A percentile compares a stretch with the other conserved stretches of the same genome.
These are phyloP conservation scores for Leishmania braziliensis DNA, from an alignment of 208 protist genomes.

Conservation along the genomic window DNA sequence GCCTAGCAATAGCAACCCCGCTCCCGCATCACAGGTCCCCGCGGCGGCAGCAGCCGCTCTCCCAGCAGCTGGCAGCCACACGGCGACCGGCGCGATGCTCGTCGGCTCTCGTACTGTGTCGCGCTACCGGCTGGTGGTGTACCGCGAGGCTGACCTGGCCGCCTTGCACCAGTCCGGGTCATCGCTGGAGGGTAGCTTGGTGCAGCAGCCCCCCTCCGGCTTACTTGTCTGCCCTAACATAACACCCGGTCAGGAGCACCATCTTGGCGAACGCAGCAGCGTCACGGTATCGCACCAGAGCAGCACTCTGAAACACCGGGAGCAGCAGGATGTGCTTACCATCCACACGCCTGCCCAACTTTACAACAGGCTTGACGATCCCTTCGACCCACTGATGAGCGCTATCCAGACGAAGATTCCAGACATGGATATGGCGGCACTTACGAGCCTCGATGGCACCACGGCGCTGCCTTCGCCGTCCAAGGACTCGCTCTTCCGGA, in stretches of 20 bases:
- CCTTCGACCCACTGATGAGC: not conserved
- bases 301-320: not conserved
- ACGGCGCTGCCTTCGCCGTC: not conserved
- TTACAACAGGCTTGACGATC: conserved; percentile 9
- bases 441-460: conserved; percentile 4
- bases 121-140: conserved; percentile 53
- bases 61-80: conserved; percentile 11
- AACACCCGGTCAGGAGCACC: not conserved
- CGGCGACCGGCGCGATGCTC: conserved; percentile 1
- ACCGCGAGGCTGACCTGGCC: conserved; percentile 35
- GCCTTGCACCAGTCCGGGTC: conserved; percentile 11
- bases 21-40: not conserved
- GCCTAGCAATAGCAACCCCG: not conserved
- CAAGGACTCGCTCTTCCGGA: conserved; percentile 26
- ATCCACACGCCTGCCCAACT: not conserved
- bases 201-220: conserved; percentile 16
- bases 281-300: not conserved
- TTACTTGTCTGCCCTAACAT: conserved; percentile 1
- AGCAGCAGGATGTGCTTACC: not conserved
- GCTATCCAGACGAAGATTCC: conserved; percentile 33
- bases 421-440: conserved; percentile 42
- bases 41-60: not conserved
- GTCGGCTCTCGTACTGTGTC: conserved; percentile 30
- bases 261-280: not conserved
- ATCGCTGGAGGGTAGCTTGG: conserved; percentile 25